Conservation (phyloP, 208 protist genomes). For the Wallacemonas collosoma region DNA sequence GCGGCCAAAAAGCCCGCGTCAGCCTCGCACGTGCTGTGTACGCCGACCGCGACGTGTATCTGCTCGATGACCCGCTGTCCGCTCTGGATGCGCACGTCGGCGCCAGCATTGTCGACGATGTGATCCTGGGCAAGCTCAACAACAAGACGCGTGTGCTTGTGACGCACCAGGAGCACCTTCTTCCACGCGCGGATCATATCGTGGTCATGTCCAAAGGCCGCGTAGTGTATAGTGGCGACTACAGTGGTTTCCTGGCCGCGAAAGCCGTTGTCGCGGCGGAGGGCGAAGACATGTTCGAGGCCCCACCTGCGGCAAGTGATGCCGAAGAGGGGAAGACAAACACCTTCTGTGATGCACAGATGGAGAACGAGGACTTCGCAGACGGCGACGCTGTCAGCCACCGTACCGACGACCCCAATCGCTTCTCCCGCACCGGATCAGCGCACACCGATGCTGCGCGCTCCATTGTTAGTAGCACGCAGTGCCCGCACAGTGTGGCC, state of each 20-base stretch:
- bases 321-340: slow-evolving; percentile 13
- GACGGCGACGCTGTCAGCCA: too few species aligned
- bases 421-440: neutral
- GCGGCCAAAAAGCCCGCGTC: slow-evolving; percentile 89
- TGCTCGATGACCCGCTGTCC: slow-evolving; percentile 93
- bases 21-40: slow-evolving; percentile 89
- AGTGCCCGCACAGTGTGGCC: slow-evolving; percentile 2
- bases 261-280: neutral
- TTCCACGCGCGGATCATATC: slow-evolving; percentile 80
- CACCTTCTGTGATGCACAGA: neutral
- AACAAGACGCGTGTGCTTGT: slow-evolving; percentile 91
- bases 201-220: slow-evolving; percentile 74
- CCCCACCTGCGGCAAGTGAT: neutral
- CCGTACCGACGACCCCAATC: neutral
- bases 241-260: slow-evolving; percentile 34
- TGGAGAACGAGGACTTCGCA: too few species aligned
- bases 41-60: slow-evolving; percentile 77
- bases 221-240: slow-evolving; percentile 50
- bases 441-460: neutral
- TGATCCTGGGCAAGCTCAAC: slow-evolving; percentile 57
- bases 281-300: slow-evolving; percentile 2
- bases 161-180: slow-evolving; percentile 94
- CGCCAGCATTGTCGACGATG: slow-evolving; percentile 42
- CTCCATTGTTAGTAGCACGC: neutral
- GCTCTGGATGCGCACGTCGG: slow-evolving; percentile 93